Percentiles rank a stretch among this genome's conserved stretches.
phyloP scores from a whole-genome alignment of 2,329 filamentous ascomycete genomes.

The Huntiella abstrusa region DNA sequence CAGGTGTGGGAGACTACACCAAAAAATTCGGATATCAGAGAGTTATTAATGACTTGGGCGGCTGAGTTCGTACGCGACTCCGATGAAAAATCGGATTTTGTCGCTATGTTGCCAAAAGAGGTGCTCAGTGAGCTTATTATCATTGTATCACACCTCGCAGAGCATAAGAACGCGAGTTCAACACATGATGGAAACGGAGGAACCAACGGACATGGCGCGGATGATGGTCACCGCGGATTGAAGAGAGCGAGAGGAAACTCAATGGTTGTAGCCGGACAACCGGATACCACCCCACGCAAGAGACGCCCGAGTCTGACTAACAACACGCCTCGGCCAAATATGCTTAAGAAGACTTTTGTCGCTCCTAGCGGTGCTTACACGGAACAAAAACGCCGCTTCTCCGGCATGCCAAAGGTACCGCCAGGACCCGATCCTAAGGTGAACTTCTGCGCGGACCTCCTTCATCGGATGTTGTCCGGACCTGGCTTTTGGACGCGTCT shows the following conservation, averaged over 20 bases:
- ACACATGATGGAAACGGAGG: background rate
- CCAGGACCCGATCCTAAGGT: conserved; percentile 22
- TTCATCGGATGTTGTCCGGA: conserved; percentile 41
- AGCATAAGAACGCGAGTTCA: conserved; percentile 1
- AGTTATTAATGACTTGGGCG: conserved; percentile 40
- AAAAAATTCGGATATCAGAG: conserved; percentile 38
- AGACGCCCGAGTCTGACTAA: conserved; percentile 12
- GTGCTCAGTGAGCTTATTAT: conserved; percentile 44
- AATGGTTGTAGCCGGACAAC: conserved; percentile 6
- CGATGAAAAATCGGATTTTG: conserved; percentile 36
- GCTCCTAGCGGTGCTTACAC: conserved; percentile 14
- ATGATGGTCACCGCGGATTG: conserved; percentile 5
- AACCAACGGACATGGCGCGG: background rate
- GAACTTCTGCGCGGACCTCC: conserved; percentile 37
- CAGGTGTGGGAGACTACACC: conserved; percentile 44
- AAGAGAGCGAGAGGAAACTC: conserved; percentile 8
- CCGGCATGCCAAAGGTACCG: conserved; percentile 6
- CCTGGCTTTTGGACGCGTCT: conserved; percentile 49
- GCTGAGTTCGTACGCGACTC: conserved; percentile 44
- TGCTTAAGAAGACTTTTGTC: conserved; percentile 10
- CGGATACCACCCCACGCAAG: conserved; percentile 19
- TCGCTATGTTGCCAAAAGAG: conserved; percentile 40
- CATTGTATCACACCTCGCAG: conserved; percentile 37
- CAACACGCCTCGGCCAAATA: conserved; percentile 17
- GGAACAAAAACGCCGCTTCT: conserved; percentile 15